Percentiles rank a stretch among this genome's conserved stretches.
phyloP scores from a whole-genome alignment of 768 basidiomycete species.

The Russula foetens region DNA sequence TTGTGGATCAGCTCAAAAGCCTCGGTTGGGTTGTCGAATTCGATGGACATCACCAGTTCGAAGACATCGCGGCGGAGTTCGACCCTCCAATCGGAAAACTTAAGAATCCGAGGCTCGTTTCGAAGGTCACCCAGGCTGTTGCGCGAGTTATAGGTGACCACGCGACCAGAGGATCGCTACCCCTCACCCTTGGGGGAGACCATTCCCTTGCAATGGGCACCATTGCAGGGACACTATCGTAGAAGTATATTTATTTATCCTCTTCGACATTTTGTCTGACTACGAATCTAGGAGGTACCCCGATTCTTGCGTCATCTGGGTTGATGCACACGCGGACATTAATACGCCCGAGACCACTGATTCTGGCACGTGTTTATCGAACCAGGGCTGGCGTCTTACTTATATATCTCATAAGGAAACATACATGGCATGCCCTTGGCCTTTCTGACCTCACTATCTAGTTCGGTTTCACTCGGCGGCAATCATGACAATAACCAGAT shows the following conservation, averaged over 20 bases:
- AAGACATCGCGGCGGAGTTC: slow-evolving; percentile 50
- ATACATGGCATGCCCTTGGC: slow-evolving; percentile 98
- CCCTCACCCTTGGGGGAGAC: slow-evolving; percentile 91
- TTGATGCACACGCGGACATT: slow-evolving; percentile 97
- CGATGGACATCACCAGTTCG: slow-evolving; percentile 85
- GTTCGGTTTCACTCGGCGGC: slow-evolving; percentile 4
- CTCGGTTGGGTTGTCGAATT: slow-evolving; percentile 90
- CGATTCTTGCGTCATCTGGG: slow-evolving; percentile 86
- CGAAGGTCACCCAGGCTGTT: slow-evolving; percentile 71
- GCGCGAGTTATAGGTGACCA: slow-evolving; percentile 70
- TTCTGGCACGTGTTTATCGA: slow-evolving; percentile 40
- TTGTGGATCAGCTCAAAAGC: slow-evolving; percentile 62
- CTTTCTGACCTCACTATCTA: slow-evolving; percentile 56
- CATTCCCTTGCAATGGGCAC: slow-evolving; percentile 96
- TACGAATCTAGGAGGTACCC: slow-evolving; percentile 47
- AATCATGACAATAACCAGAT: background rate
- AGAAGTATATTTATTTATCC: slow-evolving; percentile 20
- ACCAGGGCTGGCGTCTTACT: background rate
- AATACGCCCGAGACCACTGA: slow-evolving; percentile 81
- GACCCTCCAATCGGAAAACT: slow-evolving; percentile 84
- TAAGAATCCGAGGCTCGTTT: slow-evolving; percentile 86
- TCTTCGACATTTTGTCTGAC: slow-evolving; percentile 8
- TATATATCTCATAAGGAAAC: slow-evolving; percentile 49
- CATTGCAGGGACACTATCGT: slow-evolving; percentile 82
- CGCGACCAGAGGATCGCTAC: slow-evolving; percentile 69